Percentiles rank a stretch among this genome's conserved stretches.
Conservation (phyloP, 306 rosid genomes). For the Pterocarpus santalinus region DNA sequence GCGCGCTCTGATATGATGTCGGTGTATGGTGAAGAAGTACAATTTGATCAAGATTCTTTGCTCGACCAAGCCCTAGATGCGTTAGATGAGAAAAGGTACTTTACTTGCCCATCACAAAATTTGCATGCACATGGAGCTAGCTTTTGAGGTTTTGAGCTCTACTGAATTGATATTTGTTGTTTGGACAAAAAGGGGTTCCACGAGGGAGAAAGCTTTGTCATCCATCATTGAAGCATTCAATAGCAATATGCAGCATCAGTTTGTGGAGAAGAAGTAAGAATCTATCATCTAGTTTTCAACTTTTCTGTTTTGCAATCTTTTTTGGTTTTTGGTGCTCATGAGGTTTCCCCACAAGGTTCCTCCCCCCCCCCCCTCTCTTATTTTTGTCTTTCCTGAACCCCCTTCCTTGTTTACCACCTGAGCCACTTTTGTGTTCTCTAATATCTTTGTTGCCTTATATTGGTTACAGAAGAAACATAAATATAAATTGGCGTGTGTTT, state of each 20-base stretch:
- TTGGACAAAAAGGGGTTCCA: constrained; percentile 71
- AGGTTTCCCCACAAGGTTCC: not conserved
- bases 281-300: not conserved
- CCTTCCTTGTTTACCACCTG: too few species aligned
- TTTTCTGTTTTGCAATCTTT: not conserved
- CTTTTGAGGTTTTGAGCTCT: not conserved
- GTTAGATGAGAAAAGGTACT: constrained; percentile 83
- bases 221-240: constrained; percentile 73
- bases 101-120: not conserved
- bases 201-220: constrained; percentile 81
- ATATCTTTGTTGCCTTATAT: not conserved
- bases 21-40: constrained; percentile 68
- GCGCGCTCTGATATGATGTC: constrained; percentile 68
- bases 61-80: constrained; percentile 94
- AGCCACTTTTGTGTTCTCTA: too few species aligned
- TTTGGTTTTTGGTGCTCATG: not conserved
- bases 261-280: constrained; percentile 87
- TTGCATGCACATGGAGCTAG: constrained; percentile 28
- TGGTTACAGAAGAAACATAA: not conserved
- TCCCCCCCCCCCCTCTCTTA: too few species aligned
- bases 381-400: too few species aligned
- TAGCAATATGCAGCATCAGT: constrained; percentile 74
- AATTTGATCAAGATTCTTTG: constrained; percentile 69
- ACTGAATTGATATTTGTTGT: not conserved
- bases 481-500: not conserved